Evolutionary conservation across 805 yeast genomes (phyloP), one percentile per base, ranked within the genome.

Genomic region (Pichia heedii): DNA sequence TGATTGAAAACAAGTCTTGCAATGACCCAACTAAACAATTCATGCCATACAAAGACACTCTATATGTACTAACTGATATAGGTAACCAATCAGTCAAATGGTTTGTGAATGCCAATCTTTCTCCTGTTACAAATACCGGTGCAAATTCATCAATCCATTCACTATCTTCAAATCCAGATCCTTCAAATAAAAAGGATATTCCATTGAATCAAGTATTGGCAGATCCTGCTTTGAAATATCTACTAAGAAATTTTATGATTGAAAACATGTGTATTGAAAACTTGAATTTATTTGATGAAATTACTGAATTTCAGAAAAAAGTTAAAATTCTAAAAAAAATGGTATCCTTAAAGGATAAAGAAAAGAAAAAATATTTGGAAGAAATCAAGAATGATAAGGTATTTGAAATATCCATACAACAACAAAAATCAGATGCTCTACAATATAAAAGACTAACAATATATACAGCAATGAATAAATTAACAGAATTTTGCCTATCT

Each of bases 161-260:
- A 24, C n/a, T 7, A 21, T 32, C 36, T 4, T 15, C 35, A n/a
- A 26, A 22, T 18, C 13, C 29, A 30, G 12, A 5, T 10, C 4
- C 18, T 22, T 2, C 22, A 6, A n/a, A 19, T 21, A 24, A 22
- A 5, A 32, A 21, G 3, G 21, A 20, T 30, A 19, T 29, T 8
- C 43, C 50, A 1, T 54, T 76, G 20, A 61, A 66, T 27, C 69
- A 69, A 9, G 67, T 81, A 4, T 55, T 87, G 10, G 61, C 63
- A 10, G 95, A 87, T 57, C 94, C 95, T 0, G 96, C 93, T 0
- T 64, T 81, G 66, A 68, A 82, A 42, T 77, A 75, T 43, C 60
- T 85, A 10, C 84, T 87, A 60, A 69, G 77, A 48, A 65, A 67
- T n/a, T 87, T 84, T 56, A 58, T 87, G 41, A 76, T 73, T 40